Evolutionary conservation across 805 yeast genomes (phyloP).

Genomic region (Ogataea henricii): DNA sequence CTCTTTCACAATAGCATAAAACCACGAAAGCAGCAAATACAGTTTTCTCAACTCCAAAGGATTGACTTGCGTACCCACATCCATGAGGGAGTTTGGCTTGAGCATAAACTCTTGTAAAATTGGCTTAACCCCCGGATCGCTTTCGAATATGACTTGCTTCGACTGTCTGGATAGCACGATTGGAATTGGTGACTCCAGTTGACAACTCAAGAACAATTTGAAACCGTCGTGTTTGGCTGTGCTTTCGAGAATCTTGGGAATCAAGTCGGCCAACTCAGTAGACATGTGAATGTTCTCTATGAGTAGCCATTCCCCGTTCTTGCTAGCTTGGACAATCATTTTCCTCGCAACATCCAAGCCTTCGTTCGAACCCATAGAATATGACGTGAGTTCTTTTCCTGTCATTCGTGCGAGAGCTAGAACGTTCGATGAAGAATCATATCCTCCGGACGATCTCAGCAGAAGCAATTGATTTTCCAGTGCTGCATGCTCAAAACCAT

Average conservation of each 20-base stretch:
- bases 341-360: conserved; percentile 57
- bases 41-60: conserved; percentile 51
- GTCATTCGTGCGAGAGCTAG: conserved; percentile 41
- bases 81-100: conserved; percentile 29
- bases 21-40: conserved; percentile 64
- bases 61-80: conserved; percentile 10
- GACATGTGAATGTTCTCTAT: conserved; percentile 83
- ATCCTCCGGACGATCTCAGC: conserved; percentile 59
- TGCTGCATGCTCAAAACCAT: conserved; percentile 32
- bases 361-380: conserved; percentile 79
- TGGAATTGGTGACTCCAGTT: conserved; percentile 50
- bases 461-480: conserved; percentile 42
- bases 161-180: conserved; percentile 56
- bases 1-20: conserved; percentile 63
- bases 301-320: conserved; percentile 67
- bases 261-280: conserved; percentile 55
- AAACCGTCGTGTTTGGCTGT: conserved; percentile 38
- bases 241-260: conserved; percentile 49
- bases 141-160: conserved; percentile 61
- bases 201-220: conserved; percentile 68
- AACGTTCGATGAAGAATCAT: conserved; percentile 65
- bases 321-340: conserved; percentile 48
- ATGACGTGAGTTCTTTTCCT: conserved; percentile 37
- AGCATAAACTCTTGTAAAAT: conserved; percentile 35
- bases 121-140: conserved; percentile 57